These are phyloP conservation scores for Epichloe sp. DNA, from an alignment of 2,329 filamentous ascomycete genomes.

Conservation along the genomic window DNA sequence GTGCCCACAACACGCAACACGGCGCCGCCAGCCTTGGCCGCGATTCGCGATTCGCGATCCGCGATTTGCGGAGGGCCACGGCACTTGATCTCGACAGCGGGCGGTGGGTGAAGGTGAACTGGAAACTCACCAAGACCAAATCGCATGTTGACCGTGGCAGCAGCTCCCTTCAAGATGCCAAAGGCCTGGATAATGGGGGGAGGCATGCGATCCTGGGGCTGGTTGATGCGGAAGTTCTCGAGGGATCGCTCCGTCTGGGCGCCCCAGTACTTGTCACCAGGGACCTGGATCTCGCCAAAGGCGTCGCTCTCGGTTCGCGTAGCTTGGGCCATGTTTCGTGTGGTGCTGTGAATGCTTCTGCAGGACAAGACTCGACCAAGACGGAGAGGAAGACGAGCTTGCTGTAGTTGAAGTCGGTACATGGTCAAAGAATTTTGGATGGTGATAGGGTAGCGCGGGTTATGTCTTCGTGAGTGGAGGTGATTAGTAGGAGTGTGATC, in stretches of 20 bases:
- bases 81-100: too few relatives aligned
- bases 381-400: constrained; percentile 1
- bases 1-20: neutral
- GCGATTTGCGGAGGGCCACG: too few relatives aligned
- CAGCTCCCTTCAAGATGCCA: constrained; percentile 93
- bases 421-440: too few relatives aligned
- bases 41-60: too few relatives aligned
- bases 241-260: constrained; percentile 95
- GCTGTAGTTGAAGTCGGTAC: neutral
- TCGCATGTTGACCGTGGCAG: constrained; percentile 88
- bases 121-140: constrained; percentile 59
- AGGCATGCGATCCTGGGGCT: constrained; percentile 97
- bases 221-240: constrained; percentile 98
- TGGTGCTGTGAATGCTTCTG: constrained; percentile 9
- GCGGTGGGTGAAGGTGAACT: too few relatives aligned
- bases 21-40: too few relatives aligned
- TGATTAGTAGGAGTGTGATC: too few relatives aligned
- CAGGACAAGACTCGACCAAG: neutral
- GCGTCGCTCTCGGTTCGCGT: constrained; percentile 89
- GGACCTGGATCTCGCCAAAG: constrained; percentile 92
- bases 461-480: too few relatives aligned
- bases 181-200: constrained; percentile 85
- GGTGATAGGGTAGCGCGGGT: too few relatives aligned
- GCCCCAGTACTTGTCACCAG: constrained; percentile 93
- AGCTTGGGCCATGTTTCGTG: constrained; percentile 15